A percentile compares a stretch with the other conserved stretches of the same genome.
Evolutionary conservation across 495 filamentous ascomycete genomes (phyloP).

Genomic region (Halenospora varia): DNA sequence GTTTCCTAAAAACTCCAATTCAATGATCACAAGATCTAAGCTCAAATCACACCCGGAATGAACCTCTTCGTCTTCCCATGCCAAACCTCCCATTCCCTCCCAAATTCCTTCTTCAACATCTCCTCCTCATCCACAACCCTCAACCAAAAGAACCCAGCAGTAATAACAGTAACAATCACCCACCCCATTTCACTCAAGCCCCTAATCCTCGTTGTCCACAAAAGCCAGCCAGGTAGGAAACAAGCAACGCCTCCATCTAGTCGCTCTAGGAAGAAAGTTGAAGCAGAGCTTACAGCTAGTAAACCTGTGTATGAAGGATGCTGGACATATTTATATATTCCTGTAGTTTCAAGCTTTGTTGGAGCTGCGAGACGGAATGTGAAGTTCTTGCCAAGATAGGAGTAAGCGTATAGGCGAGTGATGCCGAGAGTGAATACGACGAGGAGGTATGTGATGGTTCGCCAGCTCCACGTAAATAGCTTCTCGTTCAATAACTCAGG

Average conservation of each 20-base stretch:
- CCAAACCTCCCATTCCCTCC: slow-evolving; percentile 18
- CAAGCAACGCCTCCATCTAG: slow-evolving; percentile 10
- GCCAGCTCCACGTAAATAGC: slow-evolving; percentile 13
- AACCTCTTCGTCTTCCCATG: slow-evolving; percentile 16
- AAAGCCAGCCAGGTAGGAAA: slow-evolving; percentile 1
- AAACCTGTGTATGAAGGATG: slow-evolving; percentile 45
- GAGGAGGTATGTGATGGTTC: slow-evolving; percentile 21
- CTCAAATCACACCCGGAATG: slow-evolving; percentile 22
- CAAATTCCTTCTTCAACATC: slow-evolving; percentile 18
- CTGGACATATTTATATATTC: slow-evolving; percentile 42
- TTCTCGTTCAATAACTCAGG: slow-evolving; percentile 31
- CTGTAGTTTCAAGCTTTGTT: slow-evolving; percentile 36
- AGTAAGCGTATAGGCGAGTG: slow-evolving; percentile 34
- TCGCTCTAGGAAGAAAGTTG: neutral
- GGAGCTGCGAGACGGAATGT: slow-evolving; percentile 44
- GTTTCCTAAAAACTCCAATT: too few species aligned
- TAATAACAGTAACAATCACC: neutral
- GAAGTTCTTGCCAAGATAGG: slow-evolving; percentile 39
- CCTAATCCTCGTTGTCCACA: neutral
- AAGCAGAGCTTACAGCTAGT: neutral
- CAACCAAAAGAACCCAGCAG: neutral
- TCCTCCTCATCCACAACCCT: slow-evolving; percentile 13
- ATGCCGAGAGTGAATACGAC: slow-evolving; percentile 30
- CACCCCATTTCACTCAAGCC: neutral
- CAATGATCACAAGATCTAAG: too few species aligned